phyloP scores from a whole-genome alignment of 768 basidiomycete genomes.

The Lentinus tigrinus region DNA sequence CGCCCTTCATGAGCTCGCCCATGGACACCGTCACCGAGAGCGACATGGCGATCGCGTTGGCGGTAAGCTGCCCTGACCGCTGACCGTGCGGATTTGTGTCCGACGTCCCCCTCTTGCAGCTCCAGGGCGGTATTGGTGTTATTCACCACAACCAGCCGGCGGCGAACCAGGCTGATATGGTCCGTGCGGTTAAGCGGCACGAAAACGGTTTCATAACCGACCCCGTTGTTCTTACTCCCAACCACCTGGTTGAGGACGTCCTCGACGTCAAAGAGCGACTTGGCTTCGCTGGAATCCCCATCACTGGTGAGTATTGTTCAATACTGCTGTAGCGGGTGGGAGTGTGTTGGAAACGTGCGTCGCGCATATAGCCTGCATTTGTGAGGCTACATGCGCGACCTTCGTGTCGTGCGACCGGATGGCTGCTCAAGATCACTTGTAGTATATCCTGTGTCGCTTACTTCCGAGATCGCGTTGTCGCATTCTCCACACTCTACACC shows the following conservation, averaged over 20 bases:
- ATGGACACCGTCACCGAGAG: constrained; percentile 99
- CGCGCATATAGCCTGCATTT: too few relatives aligned
- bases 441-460: too few relatives aligned
- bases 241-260: constrained; percentile 81
- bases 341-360: too few relatives aligned
- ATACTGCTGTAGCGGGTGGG: too few relatives aligned
- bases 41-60: constrained; percentile 91
- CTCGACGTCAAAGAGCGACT: constrained; percentile 88
- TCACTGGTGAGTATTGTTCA: constrained; percentile 74
- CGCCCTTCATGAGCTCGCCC: constrained; percentile 95
- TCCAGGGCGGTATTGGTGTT: constrained; percentile 95
- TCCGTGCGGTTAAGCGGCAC: constrained; percentile 95
- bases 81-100: constrained; percentile 12
- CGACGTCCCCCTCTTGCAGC: constrained; percentile 37
- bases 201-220: constrained; percentile 99
- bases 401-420: too few relatives aligned
- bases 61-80: constrained; percentile 51
- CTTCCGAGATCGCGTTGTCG: too few relatives aligned
- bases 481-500: too few relatives aligned
- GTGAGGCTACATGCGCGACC: too few relatives aligned
- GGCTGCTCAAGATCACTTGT: too few relatives aligned
- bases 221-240: constrained; percentile 83
- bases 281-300: constrained; percentile 96
- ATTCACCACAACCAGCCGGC: constrained; percentile 95
- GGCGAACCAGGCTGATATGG: constrained; percentile 91